Evolutionary conservation across 345 rosid species (phyloP), one percentile per base, ranked within the genome.

Genomic region (Populus simonii): DNA sequence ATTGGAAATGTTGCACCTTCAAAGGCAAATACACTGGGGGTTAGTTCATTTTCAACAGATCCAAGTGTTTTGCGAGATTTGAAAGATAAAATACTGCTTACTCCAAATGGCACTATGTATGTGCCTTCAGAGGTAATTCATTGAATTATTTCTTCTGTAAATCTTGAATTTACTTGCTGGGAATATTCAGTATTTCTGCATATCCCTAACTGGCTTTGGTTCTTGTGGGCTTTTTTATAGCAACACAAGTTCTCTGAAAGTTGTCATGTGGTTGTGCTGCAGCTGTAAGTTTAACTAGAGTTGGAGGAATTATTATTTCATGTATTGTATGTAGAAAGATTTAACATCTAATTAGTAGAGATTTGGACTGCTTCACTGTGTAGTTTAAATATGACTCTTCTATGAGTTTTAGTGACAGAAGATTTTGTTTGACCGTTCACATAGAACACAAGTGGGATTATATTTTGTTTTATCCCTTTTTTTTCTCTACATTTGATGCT

Each of bases 101-200:
- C 96, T 51, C 96, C 98, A 74, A 95, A 93, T 84, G 90, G 91
- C 68, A 93, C 87, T 76, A 86, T 95, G 92, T 95, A 89, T 73
- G 87, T 88, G 66, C 90, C 94, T 83, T 74, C 97, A 71, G 85
- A 91, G 98, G 98, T 95, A 89, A 81, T 77, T 80, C n/a, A 71
- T 31, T 65, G 10, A 36, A 6, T 62, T 69, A 27, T 49, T 73
- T 15, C 1, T 41, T 71, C 22, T 80, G 41, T 23, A 43, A 72
- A 62, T 57, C 23, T 39, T 31, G 51, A 12, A 12, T 47, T 47
- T 15, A 13, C 18, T 47, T 47, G 51, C 17, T 15, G 17, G 1
- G 51, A 47, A 47, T 47, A 4, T 47, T 15, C 17, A 15, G 0
- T 13, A 51, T 45, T 12, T 69, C 16, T 43, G 7, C 22, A 51